A percentile compares a stretch with the other conserved stretches of the same genome.
Conservation (phyloP, 371 early-diverging fungal species). For the Mucor irregularis region DNA sequence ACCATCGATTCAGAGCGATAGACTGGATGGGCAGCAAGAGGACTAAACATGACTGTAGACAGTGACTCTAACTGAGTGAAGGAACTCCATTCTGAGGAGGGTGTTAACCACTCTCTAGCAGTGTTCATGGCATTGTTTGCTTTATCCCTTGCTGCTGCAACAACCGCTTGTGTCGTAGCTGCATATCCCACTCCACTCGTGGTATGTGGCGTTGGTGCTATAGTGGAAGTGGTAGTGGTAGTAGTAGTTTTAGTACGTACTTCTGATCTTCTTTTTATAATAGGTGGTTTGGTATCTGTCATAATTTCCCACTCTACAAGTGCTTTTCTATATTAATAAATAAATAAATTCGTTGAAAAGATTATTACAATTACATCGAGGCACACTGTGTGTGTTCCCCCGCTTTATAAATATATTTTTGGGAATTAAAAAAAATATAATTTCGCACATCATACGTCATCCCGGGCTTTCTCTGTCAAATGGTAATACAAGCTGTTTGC, state of each 20-base stretch:
- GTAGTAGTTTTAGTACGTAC: slow-evolving; percentile 2
- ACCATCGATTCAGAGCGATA: slow-evolving; percentile 50
- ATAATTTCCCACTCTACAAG: too few species aligned
- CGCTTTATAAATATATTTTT: neutral
- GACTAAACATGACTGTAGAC: slow-evolving; percentile 51
- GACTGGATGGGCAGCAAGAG: slow-evolving; percentile 46
- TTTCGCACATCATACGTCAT: too few species aligned
- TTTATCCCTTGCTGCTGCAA: slow-evolving; percentile 32
- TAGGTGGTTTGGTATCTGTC: slow-evolving; percentile 14
- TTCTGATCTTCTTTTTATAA: slow-evolving; percentile 7
- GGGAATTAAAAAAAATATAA: too few species aligned
- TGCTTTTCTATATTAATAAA: neutral
- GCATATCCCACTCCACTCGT: neutral
- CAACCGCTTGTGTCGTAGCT: slow-evolving; percentile 11
- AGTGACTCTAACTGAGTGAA: slow-evolving; percentile 45
- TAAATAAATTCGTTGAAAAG: neutral
- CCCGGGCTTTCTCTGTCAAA: too few species aligned
- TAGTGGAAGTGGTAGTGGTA: neutral
- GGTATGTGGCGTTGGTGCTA: neutral
- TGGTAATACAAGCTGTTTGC: too few species aligned
- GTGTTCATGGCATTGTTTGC: slow-evolving; percentile 31
- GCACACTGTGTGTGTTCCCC: too few species aligned
- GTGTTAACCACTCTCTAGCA: slow-evolving; percentile 41
- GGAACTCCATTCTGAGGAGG: slow-evolving; percentile 36
- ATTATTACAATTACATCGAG: too few species aligned